A percentile compares a stretch with the other conserved stretches of the same genome.
These are phyloP conservation scores for Aspergillus asperescens DNA, from an alignment of 495 filamentous ascomycete species.

Conservation along the genomic window DNA sequence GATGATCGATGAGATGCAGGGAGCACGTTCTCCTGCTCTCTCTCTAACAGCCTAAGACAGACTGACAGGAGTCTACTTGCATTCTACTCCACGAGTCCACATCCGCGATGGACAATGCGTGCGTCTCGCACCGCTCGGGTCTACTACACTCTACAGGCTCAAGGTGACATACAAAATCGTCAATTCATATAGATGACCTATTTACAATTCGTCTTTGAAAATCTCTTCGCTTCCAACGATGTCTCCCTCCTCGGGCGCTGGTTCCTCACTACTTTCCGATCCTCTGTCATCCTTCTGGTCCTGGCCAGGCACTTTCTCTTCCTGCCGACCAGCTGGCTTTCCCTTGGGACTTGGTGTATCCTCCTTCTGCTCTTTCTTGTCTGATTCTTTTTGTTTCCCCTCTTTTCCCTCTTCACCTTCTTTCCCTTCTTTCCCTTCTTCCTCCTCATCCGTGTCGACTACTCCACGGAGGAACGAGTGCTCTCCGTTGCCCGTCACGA, in stretches of 20 bases:
- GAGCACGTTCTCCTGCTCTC: background rate
- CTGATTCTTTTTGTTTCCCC: no score
- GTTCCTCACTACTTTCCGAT: conserved; percentile 2
- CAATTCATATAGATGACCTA: background rate
- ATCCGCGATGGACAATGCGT: background rate
- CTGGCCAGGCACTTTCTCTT: background rate
- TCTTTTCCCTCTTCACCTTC: conserved; percentile 30
- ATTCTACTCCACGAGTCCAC: background rate
- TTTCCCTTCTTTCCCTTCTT: conserved; percentile 31
- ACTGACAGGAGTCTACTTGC: background rate
- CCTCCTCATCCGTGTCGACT: conserved; percentile 33
- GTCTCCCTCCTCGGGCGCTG: conserved; percentile 10
- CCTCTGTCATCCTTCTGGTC: background rate
- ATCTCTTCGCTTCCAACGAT: conserved; percentile 46
- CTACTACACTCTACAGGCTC: background rate
- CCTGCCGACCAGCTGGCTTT: background rate
- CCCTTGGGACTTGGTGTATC: background rate
- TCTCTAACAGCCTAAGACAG: no score
- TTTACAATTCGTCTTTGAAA: conserved; percentile 53
- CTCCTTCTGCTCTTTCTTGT: conserved; percentile 17
- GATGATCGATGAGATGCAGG: background rate
- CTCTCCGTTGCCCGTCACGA: conserved; percentile 41
- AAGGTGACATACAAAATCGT: background rate
- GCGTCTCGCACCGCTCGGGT: background rate
- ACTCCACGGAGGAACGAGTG: conserved; percentile 44